Evolutionary conservation across 371 early-diverging fungal genomes (phyloP).

Genomic region (Mucor saturninus): DNA sequence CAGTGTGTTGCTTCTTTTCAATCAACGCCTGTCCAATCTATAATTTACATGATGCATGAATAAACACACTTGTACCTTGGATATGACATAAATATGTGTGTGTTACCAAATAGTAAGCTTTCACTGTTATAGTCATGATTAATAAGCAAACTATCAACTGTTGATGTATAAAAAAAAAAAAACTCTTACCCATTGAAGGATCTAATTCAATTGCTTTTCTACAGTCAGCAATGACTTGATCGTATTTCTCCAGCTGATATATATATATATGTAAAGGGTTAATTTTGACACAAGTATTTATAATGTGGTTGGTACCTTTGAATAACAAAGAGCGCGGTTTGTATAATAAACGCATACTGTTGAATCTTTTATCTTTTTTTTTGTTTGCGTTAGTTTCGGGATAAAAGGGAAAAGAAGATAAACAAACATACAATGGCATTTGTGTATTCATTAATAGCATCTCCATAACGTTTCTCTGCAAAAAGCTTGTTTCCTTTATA

Average conservation of each 20-base stretch:
- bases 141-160: no score
- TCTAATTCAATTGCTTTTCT: conserved; percentile 77
- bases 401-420: neutral
- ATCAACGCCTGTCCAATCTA: conserved; percentile 66
- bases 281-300: neutral
- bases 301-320: conserved; percentile 57
- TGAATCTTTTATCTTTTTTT: conserved; percentile 65
- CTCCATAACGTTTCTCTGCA: conserved; percentile 58
- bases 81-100: no score
- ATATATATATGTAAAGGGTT: neutral
- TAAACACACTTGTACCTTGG: neutral
- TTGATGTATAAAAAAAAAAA: neutral
- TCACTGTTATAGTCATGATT: conserved; percentile 44
- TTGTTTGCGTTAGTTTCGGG: neutral
- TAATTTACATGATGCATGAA: neutral
- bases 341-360: conserved; percentile 72
- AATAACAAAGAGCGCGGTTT: conserved; percentile 79
- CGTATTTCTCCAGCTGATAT: conserved; percentile 55
- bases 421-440: conserved; percentile 65
- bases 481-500: conserved; percentile 62
- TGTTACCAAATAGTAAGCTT: conserved; percentile 71
- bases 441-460: conserved; percentile 77
- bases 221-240: conserved; percentile 68
- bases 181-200: conserved; percentile 52
- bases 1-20: conserved; percentile 52